Conservation (phyloP, 768 basidiomycete genomes). For the Vishniacozyma victoriae region DNA sequence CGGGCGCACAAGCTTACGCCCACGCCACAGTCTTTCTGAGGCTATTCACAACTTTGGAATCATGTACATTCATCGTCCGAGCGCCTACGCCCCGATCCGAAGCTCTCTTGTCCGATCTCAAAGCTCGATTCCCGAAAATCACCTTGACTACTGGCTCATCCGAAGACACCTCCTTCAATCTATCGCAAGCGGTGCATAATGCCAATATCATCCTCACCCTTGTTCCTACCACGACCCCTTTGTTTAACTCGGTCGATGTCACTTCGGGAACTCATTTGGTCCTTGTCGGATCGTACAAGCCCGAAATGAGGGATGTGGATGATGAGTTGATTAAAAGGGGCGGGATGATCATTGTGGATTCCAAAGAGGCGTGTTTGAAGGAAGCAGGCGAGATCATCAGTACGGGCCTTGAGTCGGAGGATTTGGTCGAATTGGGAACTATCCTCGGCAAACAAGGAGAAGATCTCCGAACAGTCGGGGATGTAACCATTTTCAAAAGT, state of each 20-base stretch:
- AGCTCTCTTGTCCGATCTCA: slow-evolving; percentile 8
- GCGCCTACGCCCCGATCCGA: slow-evolving; percentile 45
- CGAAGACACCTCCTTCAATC: slow-evolving; percentile 1
- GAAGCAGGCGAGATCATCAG: slow-evolving; percentile 81
- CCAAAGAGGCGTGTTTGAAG: slow-evolving; percentile 58
- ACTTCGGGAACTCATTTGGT: slow-evolving; percentile 62
- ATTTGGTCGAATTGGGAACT: slow-evolving; percentile 67
- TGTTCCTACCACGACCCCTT: slow-evolving; percentile 63
- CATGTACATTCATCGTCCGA: slow-evolving; percentile 48
- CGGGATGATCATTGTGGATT: slow-evolving; percentile 65
- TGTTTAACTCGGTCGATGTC: slow-evolving; percentile 66
- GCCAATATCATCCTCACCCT: slow-evolving; percentile 67
- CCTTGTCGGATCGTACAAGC: slow-evolving; percentile 75
- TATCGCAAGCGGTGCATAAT: slow-evolving; percentile 47
- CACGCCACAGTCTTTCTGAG: slow-evolving; percentile 38
- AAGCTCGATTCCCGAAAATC: slow-evolving; percentile 12
- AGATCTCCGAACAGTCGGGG: slow-evolving; percentile 39
- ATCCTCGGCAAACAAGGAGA: slow-evolving; percentile 46
- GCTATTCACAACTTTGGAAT: slow-evolving; percentile 20
- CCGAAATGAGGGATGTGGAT: slow-evolving; percentile 73
- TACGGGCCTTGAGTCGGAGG: slow-evolving; percentile 47
- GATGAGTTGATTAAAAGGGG: slow-evolving; percentile 56
- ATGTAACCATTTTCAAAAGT: slow-evolving; percentile 75
- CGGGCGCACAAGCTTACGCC: slow-evolving; percentile 38
- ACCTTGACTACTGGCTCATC: background rate